Percentiles rank a stretch among this genome's conserved stretches.
phyloP scores from a whole-genome alignment of 106 monocot genomes.

The Dioscorea alata region DNA sequence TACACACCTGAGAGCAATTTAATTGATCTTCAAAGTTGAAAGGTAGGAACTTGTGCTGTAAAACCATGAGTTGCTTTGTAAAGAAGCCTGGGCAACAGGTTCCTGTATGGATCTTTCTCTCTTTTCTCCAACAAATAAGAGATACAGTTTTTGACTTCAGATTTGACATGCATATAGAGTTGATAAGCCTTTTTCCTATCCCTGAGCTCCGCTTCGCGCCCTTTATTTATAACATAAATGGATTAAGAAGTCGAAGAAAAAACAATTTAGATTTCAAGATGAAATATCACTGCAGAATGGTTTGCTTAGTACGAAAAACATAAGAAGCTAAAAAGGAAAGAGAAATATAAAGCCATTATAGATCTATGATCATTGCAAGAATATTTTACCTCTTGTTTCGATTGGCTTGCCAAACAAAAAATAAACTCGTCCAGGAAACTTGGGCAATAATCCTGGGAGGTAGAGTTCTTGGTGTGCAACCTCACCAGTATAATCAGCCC shows the following conservation, averaged over 20 bases:
- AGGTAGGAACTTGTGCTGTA: conserved; percentile 52
- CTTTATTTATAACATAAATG: conserved; percentile 25
- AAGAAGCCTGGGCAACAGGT: conserved; percentile 49
- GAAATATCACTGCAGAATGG: too few relatives aligned
- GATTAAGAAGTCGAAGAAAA: conserved; percentile 2
- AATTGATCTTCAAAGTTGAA: conserved; percentile 41
- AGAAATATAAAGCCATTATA: too few relatives aligned
- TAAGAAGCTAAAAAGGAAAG: not conserved
- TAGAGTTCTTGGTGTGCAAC: conserved; percentile 51
- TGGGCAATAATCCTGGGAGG: conserved; percentile 43
- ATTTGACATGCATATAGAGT: conserved; percentile 62
- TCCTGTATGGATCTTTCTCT: conserved; percentile 74
- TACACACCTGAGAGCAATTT: too few relatives aligned
- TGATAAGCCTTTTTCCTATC: conserved; percentile 41
- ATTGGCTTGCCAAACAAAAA: conserved; percentile 78
- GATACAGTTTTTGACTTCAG: conserved; percentile 55
- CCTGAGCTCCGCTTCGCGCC: conserved; percentile 38
- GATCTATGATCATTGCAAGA: too few relatives aligned
- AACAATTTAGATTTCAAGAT: not conserved
- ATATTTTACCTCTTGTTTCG: conserved; percentile 48
- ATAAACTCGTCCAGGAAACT: conserved; percentile 74
- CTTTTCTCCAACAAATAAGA: conserved; percentile 66
- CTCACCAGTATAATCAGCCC: conserved; percentile 43
- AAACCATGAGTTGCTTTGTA: conserved; percentile 52
- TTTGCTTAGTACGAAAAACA: too few relatives aligned